These are phyloP conservation scores for Gracilaria gracilis DNA, from an alignment of 23 red algal genomes.

Conservation along the genomic window DNA sequence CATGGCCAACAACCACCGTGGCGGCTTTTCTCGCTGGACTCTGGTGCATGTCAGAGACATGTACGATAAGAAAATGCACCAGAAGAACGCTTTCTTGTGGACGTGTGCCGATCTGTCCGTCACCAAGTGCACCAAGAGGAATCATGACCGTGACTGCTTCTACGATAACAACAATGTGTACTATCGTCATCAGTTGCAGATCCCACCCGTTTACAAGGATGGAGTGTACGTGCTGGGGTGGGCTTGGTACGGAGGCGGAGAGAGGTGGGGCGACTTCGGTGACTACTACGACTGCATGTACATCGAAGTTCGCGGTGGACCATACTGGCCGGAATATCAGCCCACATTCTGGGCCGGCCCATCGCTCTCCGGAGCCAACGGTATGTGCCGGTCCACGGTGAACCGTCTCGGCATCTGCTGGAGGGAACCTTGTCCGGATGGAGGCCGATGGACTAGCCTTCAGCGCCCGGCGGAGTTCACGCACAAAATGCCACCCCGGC, in stretches of 20 bases:
- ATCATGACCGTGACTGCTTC: conserved; percentile 56
- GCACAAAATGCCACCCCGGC: not conserved
- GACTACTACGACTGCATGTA: conserved; percentile 82
- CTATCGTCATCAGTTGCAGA: conserved; percentile 36
- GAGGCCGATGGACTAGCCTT: conserved; percentile 34
- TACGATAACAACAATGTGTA: conserved; percentile 53
- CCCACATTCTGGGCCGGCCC: conserved; percentile 54
- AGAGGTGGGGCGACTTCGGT: conserved; percentile 36
- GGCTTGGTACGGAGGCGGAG: conserved; percentile 75
- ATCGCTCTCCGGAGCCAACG: conserved; percentile 1
- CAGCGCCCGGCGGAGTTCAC: conserved; percentile 39
- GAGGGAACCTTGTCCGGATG: conserved; percentile 59
- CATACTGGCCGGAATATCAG: conserved; percentile 28
- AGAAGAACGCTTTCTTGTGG: conserved; percentile 60
- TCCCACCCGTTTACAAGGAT: conserved; percentile 58
- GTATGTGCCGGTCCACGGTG: conserved; percentile 56
- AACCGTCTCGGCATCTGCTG: conserved; percentile 60
- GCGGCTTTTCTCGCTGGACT: conserved; percentile 66
- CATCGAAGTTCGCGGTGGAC: conserved; percentile 52
- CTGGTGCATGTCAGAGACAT: conserved; percentile 41
- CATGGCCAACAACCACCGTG: conserved; percentile 59
- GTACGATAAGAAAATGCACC: conserved; percentile 55
- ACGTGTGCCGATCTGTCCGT: conserved; percentile 50
- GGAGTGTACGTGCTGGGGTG: conserved; percentile 71
- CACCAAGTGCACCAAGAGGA: conserved; percentile 45